Base-by-base conservation (phyloP, 805 yeast species). In the Candida boleticola region DNA sequence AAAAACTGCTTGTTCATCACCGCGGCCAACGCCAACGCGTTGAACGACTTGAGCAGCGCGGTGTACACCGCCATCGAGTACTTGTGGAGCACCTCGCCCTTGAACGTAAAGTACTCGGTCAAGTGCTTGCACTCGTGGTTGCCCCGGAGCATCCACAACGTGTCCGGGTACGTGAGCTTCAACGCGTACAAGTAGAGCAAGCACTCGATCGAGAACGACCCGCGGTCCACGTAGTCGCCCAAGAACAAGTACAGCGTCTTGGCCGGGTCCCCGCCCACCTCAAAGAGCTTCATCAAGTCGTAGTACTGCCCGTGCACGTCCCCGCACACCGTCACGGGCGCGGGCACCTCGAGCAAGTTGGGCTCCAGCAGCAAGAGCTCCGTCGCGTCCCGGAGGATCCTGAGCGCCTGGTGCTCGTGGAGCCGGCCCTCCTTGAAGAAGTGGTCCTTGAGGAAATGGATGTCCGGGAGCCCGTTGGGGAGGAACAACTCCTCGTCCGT, bases 211-310 rank as follows among this genome's bases (percentile, higher is more conserved):
- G 96, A 85, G 57, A 86, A 90, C 18, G 86, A 79, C 3, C 99
- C 99, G 49, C 99, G 74, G 65, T 92, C 99, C 17, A 92, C 97
- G 58, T 90, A 92, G 64, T 92, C 98, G 13, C 98, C 97, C 42
- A 90, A 65, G 55, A 92, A 90, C 41, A 90, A 68, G 60, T 88
- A 92, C 16, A 85, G 74, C 1, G 95, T 83, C n/a, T 58, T 64
- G 13, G 66, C 71, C 10, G 97, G 96, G 56, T 84, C 82, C 2
- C 98, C 98, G 30, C 97, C 96, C 14, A 89, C 92, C 59, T 92
- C 97, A 57, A 92, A 87, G 34, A 92, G 68, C 63, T 90, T 89
- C 79, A 90, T 73, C 52, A 92, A 72, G 62, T 92, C 99, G 61
- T 77, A 90, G 61, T 79, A 89, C 62, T 92, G 98, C 14, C 99